phyloP scores from a whole-genome alignment of 345 rosid species.

The Linum usitatissimum region DNA sequence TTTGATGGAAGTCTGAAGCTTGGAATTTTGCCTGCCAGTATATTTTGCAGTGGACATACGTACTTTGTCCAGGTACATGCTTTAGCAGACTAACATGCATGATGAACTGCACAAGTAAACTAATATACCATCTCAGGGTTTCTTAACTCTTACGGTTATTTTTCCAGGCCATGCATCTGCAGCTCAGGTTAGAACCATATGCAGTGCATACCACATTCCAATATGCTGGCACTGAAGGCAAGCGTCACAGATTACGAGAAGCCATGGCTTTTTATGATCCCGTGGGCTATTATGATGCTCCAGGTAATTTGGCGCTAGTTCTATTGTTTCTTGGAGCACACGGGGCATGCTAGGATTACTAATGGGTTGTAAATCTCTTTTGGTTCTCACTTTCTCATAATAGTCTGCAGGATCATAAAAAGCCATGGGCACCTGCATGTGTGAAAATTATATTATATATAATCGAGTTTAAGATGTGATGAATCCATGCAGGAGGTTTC shows the following conservation, averaged over 20 bases:
- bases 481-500: constrained; percentile 67
- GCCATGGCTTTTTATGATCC: constrained; percentile 84
- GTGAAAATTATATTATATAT: too few relatives aligned
- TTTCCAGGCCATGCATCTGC: constrained; percentile 75
- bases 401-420: too few relatives aligned
- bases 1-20: constrained; percentile 89
- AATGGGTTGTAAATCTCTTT: too few relatives aligned
- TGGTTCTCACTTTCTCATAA: too few relatives aligned
- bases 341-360: too few relatives aligned
- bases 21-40: constrained; percentile 88
- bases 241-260: constrained; percentile 91
- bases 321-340: constrained; percentile 12
- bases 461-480: neutral
- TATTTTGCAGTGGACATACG: constrained; percentile 96
- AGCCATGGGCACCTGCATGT: too few relatives aligned
- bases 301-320: constrained; percentile 38
- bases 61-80: constrained; percentile 79
- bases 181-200: constrained; percentile 80
- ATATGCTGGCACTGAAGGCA: constrained; percentile 93
- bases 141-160: constrained; percentile 9
- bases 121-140: neutral
- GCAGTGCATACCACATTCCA: constrained; percentile 97
- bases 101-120: neutral
- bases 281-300: constrained; percentile 70
- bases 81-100: constrained; percentile 5